Conservation (phyloP, 2,329 filamentous ascomycete genomes). For the Phaeosphaeriaceae sp. region DNA sequence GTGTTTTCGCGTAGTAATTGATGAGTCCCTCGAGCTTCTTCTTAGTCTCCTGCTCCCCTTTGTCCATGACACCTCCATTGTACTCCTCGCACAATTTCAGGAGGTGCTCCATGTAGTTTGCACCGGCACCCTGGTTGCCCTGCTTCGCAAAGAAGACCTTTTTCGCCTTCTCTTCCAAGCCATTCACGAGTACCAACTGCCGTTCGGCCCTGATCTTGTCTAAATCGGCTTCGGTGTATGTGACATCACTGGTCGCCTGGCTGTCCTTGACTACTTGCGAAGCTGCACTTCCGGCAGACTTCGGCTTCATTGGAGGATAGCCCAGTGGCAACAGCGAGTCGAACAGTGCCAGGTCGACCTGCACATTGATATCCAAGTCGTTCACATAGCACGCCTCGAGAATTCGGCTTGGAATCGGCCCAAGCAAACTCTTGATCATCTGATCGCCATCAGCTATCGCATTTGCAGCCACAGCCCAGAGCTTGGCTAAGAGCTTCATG, state of each 20-base stretch:
- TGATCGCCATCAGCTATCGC: conserved; percentile 88
- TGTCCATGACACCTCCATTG: conserved; percentile 84
- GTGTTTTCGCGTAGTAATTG: conserved; percentile 74
- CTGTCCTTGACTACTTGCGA: conserved; percentile 70
- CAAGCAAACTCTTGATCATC: conserved; percentile 75
- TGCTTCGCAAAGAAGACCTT: conserved; percentile 90
- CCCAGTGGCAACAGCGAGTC: conserved; percentile 89
- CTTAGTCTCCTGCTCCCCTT: conserved; percentile 72
- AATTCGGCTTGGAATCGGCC: conserved; percentile 82
- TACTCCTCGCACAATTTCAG: conserved; percentile 86
- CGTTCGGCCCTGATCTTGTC: conserved; percentile 84
- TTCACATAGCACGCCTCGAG: conserved; percentile 91
- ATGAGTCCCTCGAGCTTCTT: conserved; percentile 76
- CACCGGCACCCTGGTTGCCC: conserved; percentile 76
- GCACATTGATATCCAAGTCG: conserved; percentile 82
- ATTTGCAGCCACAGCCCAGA: conserved; percentile 93
- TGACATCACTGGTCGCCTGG: conserved; percentile 56
- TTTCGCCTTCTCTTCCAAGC: conserved; percentile 79
- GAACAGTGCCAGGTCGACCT: conserved; percentile 84
- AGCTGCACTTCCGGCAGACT: conserved; percentile 57
- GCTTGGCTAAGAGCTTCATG: conserved; percentile 81
- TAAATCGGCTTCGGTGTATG: conserved; percentile 63
- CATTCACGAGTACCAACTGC: conserved; percentile 81
- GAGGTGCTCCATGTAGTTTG: conserved; percentile 77
- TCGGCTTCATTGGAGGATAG: conserved; percentile 76